These are phyloP conservation scores for Phialophora verrucosa DNA, from an alignment of 2,329 filamentous ascomycete species.

Conservation along the genomic window DNA sequence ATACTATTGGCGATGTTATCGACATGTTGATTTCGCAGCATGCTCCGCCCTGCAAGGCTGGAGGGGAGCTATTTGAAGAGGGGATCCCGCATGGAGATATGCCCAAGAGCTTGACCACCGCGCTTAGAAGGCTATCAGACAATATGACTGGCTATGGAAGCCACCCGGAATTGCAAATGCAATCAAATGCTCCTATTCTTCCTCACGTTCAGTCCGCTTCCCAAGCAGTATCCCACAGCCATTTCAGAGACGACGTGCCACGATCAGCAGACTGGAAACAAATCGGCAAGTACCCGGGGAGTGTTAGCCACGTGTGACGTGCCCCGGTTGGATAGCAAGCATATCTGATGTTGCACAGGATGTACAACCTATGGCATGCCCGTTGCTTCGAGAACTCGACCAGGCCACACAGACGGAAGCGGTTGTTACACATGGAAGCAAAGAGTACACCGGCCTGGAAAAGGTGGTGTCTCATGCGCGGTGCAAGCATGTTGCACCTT, in stretches of 20 bases:
- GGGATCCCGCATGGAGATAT: neutral
- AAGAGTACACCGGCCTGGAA: neutral
- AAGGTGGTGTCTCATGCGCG: slow-evolving; percentile 1
- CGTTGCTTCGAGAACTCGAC: slow-evolving; percentile 20
- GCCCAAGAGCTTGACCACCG: neutral
- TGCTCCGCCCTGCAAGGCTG: neutral
- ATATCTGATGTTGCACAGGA: neutral
- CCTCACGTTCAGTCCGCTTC: neutral
- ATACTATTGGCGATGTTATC: neutral
- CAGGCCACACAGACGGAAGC: neutral
- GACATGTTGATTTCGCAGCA: slow-evolving; percentile 1
- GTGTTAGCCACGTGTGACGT: slow-evolving; percentile 16
- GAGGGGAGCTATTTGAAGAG: neutral
- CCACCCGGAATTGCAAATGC: neutral
- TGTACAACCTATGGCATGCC: neutral
- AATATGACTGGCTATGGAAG: neutral
- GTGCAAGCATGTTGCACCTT: slow-evolving; percentile 12
- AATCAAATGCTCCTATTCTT: neutral
- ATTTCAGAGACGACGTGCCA: neutral
- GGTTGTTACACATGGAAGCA: neutral
- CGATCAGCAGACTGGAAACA: slow-evolving; percentile 11
- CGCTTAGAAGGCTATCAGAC: neutral
- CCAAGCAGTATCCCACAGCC: neutral
- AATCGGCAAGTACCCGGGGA: slow-evolving; percentile 20
- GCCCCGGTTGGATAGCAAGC: slow-evolving; percentile 3